A percentile compares a stretch with the other conserved stretches of the same genome.
Evolutionary conservation across 108 stramenopile species (phyloP).

Genomic region (Pseudonitzschia multiseries): DNA sequence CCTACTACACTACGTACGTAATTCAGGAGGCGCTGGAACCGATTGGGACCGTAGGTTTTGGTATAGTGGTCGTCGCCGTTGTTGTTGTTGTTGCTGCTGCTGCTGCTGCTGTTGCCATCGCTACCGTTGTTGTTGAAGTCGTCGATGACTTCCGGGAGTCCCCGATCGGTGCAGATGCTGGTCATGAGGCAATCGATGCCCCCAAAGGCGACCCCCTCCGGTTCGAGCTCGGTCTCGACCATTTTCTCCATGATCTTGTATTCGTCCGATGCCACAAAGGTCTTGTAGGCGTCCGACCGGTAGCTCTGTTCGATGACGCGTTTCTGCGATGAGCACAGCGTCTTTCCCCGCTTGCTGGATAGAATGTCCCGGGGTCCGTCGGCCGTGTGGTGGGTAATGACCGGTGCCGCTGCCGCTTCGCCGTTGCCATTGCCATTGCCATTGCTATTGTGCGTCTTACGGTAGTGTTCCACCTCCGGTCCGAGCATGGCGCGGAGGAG

Average conservation of each 20-base stretch:
- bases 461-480: slow-evolving; percentile 29
- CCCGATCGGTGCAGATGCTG: slow-evolving; percentile 83
- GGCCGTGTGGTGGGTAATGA: slow-evolving; percentile 69
- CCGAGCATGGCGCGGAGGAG: slow-evolving; percentile 72
- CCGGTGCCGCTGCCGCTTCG: slow-evolving; percentile 37
- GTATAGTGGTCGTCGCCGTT: slow-evolving; percentile 3
- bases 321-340: slow-evolving; percentile 56
- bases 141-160: slow-evolving; percentile 61
- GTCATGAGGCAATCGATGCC: slow-evolving; percentile 86
- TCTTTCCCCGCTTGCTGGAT: slow-evolving; percentile 43
- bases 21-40: slow-evolving; percentile 44
- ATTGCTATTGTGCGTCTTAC: neutral
- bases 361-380: slow-evolving; percentile 73
- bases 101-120: neutral
- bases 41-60: slow-evolving; percentile 25
- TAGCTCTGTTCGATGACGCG: slow-evolving; percentile 44
- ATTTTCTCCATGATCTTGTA: slow-evolving; percentile 29
- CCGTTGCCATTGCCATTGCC: too few species aligned
- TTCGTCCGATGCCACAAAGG: slow-evolving; percentile 43
- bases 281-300: slow-evolving; percentile 38
- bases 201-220: slow-evolving; percentile 12
- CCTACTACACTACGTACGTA: slow-evolving; percentile 21
- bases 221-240: slow-evolving; percentile 19
- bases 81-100: neutral
- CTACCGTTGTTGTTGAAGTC: slow-evolving; percentile 43